These are phyloP conservation scores for Suaeda aralocaspica DNA, from an alignment of 148 eudicot genomes.

Conservation along the genomic window DNA sequence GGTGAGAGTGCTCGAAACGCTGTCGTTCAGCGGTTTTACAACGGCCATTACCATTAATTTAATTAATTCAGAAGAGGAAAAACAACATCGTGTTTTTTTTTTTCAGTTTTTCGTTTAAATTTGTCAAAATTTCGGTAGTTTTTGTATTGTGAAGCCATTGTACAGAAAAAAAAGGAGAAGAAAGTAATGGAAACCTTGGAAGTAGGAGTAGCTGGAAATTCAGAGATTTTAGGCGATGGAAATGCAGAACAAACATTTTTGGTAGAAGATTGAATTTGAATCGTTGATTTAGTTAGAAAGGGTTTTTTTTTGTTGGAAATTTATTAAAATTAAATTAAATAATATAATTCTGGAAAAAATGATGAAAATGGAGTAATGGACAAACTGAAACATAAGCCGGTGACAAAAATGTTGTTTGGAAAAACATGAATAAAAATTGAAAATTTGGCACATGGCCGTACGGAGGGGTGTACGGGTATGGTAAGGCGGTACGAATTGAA, in stretches of 20 bases:
- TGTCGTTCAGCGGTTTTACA: constrained; percentile 27
- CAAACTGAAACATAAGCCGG: not conserved
- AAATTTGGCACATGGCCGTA: constrained; percentile 13
- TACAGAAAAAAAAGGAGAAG: constrained; percentile 15
- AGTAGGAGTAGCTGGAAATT: constrained; percentile 13
- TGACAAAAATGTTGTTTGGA: not conserved
- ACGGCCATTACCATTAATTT: constrained; percentile 8
- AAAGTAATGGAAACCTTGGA: not conserved
- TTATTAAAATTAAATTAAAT: no score
- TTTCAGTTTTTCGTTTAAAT: not conserved
- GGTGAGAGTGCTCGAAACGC: constrained; percentile 21
- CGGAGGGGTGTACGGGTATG: constrained; percentile 26
- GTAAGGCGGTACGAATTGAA: constrained; percentile 11
- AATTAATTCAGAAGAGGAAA: no score
- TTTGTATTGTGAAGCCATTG: constrained; percentile 5
- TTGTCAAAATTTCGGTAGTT: constrained; percentile 9
- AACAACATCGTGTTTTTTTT: not conserved
- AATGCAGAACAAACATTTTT: constrained; percentile 9
- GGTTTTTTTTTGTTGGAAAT: no score
- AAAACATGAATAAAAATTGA: not conserved
- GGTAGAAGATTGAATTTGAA: constrained; percentile 9
- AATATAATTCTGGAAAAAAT: no score
- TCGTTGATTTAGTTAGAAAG: no score
- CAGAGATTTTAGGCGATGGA: not conserved
- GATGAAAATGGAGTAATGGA: no score